A percentile compares a stretch with the other conserved stretches of the same genome.
These are phyloP conservation scores for Benincasa hispida DNA, from an alignment of 306 rosid genomes.

Conservation along the genomic window DNA sequence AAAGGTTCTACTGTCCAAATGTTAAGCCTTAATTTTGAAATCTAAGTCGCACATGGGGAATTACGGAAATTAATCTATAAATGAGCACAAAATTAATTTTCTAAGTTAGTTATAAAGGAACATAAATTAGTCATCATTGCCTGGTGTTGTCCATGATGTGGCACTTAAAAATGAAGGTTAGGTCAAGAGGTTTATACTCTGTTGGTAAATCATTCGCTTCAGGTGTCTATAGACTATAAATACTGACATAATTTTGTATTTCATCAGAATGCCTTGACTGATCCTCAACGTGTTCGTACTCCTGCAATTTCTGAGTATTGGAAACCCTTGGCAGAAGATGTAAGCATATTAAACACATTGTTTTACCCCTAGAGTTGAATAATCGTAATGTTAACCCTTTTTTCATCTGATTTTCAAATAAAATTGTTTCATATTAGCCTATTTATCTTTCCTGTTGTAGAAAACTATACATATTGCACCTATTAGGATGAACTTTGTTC, in stretches of 20 bases:
- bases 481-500: conserved; percentile 11
- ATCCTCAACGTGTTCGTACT: conserved; percentile 88
- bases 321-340: conserved; percentile 96
- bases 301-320: conserved; percentile 86
- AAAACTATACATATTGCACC: neutral
- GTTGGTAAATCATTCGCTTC: neutral
- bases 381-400: neutral
- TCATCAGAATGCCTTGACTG: conserved; percentile 70
- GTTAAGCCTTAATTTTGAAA: neutral
- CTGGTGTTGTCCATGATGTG: neutral
- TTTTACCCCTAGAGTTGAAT: conserved; percentile 9
- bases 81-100: neutral
- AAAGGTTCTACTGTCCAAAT: neutral
- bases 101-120: neutral
- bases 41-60: neutral
- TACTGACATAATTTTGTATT: conserved; percentile 12
- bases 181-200: neutral
- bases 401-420: neutral
- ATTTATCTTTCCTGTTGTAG: conserved; percentile 1
- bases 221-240: neutral
- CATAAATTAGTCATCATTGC: neutral
- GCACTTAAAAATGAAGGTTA: neutral
- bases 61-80: neutral
- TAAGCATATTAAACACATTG: conserved; percentile 41
- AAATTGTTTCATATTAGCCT: neutral